Base-by-base conservation (phyloP, 495 filamentous ascomycete genomes). In the Neurospora sp. region DNA sequence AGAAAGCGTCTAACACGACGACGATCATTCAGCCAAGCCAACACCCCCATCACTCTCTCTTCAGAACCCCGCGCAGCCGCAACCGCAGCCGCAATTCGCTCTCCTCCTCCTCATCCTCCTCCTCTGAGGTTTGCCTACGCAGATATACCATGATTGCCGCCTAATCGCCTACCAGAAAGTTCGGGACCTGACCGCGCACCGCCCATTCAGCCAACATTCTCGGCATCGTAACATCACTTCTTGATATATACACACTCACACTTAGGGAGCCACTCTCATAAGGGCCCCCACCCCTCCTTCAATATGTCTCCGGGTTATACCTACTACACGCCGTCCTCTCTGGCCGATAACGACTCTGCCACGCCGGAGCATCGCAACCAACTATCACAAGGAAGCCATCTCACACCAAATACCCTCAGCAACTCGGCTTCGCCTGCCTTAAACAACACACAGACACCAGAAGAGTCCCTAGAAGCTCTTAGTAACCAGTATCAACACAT, bases 381-480 rank as follows among this genome's bases (percentile, higher is more conserved):
- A 78, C 27, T 75, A 82, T 72, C 77, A 84, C 72, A 76, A 84
- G 37, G 82, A 81, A 71, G 79, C 84, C 39, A 84, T 79, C 77
- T 85, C 84, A 31, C 77, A 82, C n/a, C 81, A 83, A 60, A 41
- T 76, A 66, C 54, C 69, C 80, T 72, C 66, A 82, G 80, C 75
- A 81, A 75, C 77, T 81, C 82, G 62, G 79, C 81, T 16, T 86
- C 85, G 6, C 83, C 85, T 23, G 74, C 78, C 12, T 35, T 78
- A 9, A 77, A 80, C 49, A 78, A 79, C 71, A 78, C 80, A 60
- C 78, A 84, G 37, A 85, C 84, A 23, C 84, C 84, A 49, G 84
- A 82, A 74, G 85, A 84, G 38, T 82, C 81, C 20, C 73, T 79
- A 69, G 82, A 81, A 10, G 79, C 80, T 11, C 75, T 82, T 70